Percentiles rank a stretch among this genome's conserved stretches.
Evolutionary conservation across 148 eudicot species (phyloP).

Genomic region (Rhododendron simsii): DNA sequence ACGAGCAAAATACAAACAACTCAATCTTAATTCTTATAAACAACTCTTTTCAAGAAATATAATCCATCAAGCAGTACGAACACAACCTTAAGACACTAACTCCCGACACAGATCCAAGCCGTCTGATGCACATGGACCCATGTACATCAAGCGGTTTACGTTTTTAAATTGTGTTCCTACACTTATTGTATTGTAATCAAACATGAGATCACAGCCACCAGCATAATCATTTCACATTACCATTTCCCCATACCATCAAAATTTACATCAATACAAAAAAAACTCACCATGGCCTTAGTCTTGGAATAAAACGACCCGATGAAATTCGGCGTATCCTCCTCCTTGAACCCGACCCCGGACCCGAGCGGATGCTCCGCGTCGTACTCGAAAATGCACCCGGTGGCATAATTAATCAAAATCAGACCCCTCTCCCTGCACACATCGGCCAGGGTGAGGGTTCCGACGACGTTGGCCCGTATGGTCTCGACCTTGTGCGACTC

Average conservation of each 20-base stretch:
- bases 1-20: neutral
- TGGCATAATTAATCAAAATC: conserved; percentile 61
- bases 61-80: neutral
- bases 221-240: neutral
- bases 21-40: neutral
- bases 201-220: neutral
- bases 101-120: neutral
- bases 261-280: neutral
- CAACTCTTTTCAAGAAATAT: no score
- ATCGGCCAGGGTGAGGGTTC: conserved; percentile 75
- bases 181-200: neutral
- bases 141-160: neutral
- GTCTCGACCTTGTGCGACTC: conserved; percentile 82
- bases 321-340: conserved; percentile 71
- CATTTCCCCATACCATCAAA: neutral
- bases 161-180: neutral
- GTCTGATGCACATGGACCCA: neutral
- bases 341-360: conserved; percentile 80
- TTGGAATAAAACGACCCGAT: conserved; percentile 76
- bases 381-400: conserved; percentile 86
- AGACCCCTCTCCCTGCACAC: conserved; percentile 55
- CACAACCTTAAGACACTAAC: neutral
- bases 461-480: conserved; percentile 70
- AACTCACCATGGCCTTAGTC: conserved; percentile 86
- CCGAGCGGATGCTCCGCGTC: conserved; percentile 53